Conservation (phyloP, 371 early-diverging fungal genomes). For the Saksenaea oblongispora region DNA sequence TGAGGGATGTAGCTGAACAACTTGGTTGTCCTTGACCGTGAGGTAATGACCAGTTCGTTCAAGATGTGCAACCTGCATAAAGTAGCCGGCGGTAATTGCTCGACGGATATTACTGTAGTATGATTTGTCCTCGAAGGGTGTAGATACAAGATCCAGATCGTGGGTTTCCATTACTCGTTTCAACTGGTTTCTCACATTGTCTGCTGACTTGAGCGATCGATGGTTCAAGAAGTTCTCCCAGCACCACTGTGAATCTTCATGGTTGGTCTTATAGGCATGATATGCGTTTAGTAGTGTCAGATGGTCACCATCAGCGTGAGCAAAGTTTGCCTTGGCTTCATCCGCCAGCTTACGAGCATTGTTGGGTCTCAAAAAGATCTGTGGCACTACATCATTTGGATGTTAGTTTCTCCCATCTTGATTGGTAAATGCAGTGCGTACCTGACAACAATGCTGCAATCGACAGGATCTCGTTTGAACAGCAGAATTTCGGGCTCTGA, state of each 20-base stretch:
- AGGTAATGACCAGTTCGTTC: slow-evolving; percentile 89
- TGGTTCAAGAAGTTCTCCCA: slow-evolving; percentile 88
- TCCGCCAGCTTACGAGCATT: slow-evolving; percentile 88
- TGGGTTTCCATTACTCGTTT: slow-evolving; percentile 80
- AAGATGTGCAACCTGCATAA: slow-evolving; percentile 97
- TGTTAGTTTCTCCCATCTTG: not conserved
- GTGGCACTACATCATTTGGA: slow-evolving; percentile 60
- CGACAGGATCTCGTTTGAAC: slow-evolving; percentile 91
- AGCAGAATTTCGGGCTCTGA: slow-evolving; percentile 77
- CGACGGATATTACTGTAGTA: slow-evolving; percentile 87
- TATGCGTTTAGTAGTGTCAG: slow-evolving; percentile 94
- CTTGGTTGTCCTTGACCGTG: slow-evolving; percentile 96
- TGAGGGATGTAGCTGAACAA: slow-evolving; percentile 95
- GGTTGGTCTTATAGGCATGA: slow-evolving; percentile 80
- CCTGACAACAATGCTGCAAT: slow-evolving; percentile 89
- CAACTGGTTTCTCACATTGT: slow-evolving; percentile 89
- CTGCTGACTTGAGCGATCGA: slow-evolving; percentile 88
- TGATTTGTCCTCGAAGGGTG: slow-evolving; percentile 69
- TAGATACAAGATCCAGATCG: slow-evolving; percentile 71
- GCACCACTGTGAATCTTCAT: slow-evolving; percentile 86
- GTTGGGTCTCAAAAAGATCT: slow-evolving; percentile 88
- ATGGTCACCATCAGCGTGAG: slow-evolving; percentile 90
- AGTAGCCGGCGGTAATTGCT: slow-evolving; percentile 89
- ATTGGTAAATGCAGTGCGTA: slow-evolving; percentile 1
- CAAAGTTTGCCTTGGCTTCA: slow-evolving; percentile 90